Conservation (phyloP, 495 filamentous ascomycete genomes). For the Cercophora sp. region DNA sequence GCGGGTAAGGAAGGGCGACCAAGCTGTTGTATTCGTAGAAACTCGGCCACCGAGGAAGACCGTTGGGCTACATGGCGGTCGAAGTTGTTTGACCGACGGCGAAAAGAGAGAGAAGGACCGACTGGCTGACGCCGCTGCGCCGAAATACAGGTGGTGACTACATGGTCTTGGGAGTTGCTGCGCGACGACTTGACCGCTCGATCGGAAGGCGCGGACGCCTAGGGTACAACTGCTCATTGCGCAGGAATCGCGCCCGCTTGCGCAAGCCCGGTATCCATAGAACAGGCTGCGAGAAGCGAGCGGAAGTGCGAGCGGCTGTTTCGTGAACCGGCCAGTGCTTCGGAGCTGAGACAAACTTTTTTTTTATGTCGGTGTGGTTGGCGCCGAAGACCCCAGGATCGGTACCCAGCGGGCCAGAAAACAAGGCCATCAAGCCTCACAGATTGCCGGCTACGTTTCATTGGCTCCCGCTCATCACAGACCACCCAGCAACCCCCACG, state of each 20-base stretch:
- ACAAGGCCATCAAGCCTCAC: background rate
- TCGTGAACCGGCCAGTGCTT: too few species aligned
- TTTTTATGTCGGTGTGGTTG: background rate
- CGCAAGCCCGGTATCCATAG: constrained; percentile 24
- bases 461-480: too few species aligned
- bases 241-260: constrained; percentile 23
- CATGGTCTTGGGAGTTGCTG: constrained; percentile 19
- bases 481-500: too few species aligned
- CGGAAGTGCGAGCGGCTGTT: too few species aligned
- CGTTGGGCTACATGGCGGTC: too few species aligned
- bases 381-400: background rate
- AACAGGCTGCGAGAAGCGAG: constrained; percentile 4
- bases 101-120: too few species aligned
- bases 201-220: constrained; percentile 30
- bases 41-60: too few species aligned
- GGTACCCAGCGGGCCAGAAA: too few species aligned
- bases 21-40: too few species aligned
- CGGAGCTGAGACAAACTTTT: too few species aligned
- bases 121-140: constrained; percentile 5
- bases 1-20: too few species aligned
- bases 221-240: constrained; percentile 27
- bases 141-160: background rate
- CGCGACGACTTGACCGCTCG: constrained; percentile 24
- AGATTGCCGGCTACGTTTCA: background rate
- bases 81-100: too few species aligned